These are phyloP conservation scores for Gigaspora rosea DNA, from an alignment of 192 early-diverging fungal species.

Conservation along the genomic window DNA sequence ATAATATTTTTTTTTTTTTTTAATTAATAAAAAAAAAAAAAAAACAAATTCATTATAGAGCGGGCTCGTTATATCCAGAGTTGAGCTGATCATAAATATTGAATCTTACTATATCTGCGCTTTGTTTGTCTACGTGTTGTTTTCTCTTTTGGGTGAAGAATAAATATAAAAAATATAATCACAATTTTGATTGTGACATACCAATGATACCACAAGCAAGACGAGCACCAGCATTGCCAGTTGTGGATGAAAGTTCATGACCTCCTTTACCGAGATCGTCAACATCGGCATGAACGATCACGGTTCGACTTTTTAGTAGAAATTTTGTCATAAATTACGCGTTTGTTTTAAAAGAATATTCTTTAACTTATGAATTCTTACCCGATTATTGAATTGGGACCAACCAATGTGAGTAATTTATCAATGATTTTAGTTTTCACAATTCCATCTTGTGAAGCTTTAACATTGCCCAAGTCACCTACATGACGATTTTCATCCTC, in stretches of 20 bases:
- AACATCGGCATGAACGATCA: constrained; percentile 82
- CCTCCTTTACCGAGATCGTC: constrained; percentile 86
- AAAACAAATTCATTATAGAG: too few species aligned
- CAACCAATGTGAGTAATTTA: constrained; percentile 72
- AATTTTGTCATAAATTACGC: background rate
- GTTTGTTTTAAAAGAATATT: background rate
- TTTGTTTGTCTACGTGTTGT: too few species aligned
- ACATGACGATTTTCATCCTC: constrained; percentile 69
- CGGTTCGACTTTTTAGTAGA: constrained; percentile 57
- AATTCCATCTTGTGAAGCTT: constrained; percentile 55
- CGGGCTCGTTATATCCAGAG: too few species aligned
- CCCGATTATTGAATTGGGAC: constrained; percentile 76
- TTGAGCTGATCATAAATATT: too few species aligned
- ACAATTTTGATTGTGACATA: constrained; percentile 33
- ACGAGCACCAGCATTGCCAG: constrained; percentile 88
- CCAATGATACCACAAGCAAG: constrained; percentile 91
- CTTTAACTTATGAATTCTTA: constrained; percentile 33
- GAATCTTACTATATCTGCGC: too few species aligned
- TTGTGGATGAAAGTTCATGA: constrained; percentile 71
- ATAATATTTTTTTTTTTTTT: too few species aligned
- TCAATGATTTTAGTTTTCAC: constrained; percentile 60
- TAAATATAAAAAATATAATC: background rate
- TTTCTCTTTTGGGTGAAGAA: too few species aligned
- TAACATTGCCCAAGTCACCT: constrained; percentile 90
- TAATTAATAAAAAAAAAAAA: too few species aligned